Evolutionary conservation across 192 early-diverging fungal genomes (phyloP), one percentile per base, ranked within the genome.

Genomic region (Martensiomyces pterosporus): DNA sequence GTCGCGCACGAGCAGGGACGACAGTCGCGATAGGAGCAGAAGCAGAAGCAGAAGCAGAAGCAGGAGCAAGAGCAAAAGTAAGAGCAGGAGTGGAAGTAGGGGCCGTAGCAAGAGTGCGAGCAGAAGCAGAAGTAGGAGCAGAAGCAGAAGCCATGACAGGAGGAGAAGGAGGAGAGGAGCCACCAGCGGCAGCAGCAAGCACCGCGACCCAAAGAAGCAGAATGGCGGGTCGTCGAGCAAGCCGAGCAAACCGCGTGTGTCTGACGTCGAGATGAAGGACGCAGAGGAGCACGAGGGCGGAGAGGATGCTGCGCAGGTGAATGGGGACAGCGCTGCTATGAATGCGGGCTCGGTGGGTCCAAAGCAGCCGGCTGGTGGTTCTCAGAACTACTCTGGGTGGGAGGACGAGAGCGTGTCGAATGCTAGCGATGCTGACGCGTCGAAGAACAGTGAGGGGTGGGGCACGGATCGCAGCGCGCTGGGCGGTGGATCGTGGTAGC

Each of bases 111-210:
- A 43, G 23, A 40, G 60, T 23, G 25, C 10, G 7, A 45, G 52
- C 39, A 10, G 23, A 16, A 45, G 55, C 13, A 18, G 17, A 16
- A 60, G 55, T 24, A 34, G 54, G 8, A 56, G 50, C 38, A 22
- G 59, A 1, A 62, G 62, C 49, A 34, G 54, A 1, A 49, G 36
- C 50, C 25, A 40, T 5, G 8, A 24, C 23, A 24, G 24, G 7
- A 66, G 55, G 32, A 46, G 43, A 9, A 54, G 56, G 48, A 39
- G 51, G n/a, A 40, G 55, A 17, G 43, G 39, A 16, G 38, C 51
- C 27, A 35, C 2, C 16, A 57, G 54, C 37, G 40, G 43, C 7
- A 49, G 57, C 43, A 42, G 49, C 33, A 53, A 17, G 52, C 19
- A 35, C 17, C 33, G 34, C 24, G n/a, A 35, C 15, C 4, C 37